These are phyloP conservation scores for Mediolabrus comicus DNA, from an alignment of 108 stramenopile species.

Conservation along the genomic window DNA sequence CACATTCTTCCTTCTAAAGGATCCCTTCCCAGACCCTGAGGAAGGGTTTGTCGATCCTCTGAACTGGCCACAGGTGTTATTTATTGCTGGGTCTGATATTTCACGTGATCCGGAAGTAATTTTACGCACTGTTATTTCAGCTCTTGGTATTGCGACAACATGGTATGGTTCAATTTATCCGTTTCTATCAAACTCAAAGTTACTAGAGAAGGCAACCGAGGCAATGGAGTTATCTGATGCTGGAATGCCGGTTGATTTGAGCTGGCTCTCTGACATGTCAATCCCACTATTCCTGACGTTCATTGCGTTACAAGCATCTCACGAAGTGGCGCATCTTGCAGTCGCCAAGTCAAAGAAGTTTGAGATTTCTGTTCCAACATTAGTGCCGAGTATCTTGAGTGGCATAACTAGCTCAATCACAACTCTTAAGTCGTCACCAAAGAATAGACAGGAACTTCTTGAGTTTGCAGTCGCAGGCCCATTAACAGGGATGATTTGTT, in stretches of 20 bases:
- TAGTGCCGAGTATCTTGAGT: slow-evolving; percentile 79
- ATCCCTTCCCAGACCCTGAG: slow-evolving; percentile 54
- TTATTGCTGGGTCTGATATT: slow-evolving; percentile 63
- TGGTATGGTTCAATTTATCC: slow-evolving; percentile 86
- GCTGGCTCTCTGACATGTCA: slow-evolving; percentile 72
- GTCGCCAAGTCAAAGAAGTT: slow-evolving; percentile 56
- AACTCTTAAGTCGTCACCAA: slow-evolving; percentile 63
- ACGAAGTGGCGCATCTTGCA: slow-evolving; percentile 65
- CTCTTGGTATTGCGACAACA: slow-evolving; percentile 63
- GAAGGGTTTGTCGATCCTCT: slow-evolving; percentile 31
- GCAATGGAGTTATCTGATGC: slow-evolving; percentile 73
- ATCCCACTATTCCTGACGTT: slow-evolving; percentile 72
- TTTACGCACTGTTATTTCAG: slow-evolving; percentile 47
- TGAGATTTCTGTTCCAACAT: slow-evolving; percentile 64
- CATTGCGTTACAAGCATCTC: slow-evolving; percentile 59
- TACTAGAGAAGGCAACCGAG: slow-evolving; percentile 64
- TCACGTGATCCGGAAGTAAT: slow-evolving; percentile 53
- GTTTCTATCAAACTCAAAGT: slow-evolving; percentile 67
- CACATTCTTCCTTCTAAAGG: slow-evolving; percentile 54
- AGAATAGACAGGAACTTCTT: slow-evolving; percentile 74
- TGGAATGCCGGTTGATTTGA: slow-evolving; percentile 63
- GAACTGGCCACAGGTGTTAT: slow-evolving; percentile 61
- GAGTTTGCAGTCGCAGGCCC: slow-evolving; percentile 80
- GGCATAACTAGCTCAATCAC: slow-evolving; percentile 77
- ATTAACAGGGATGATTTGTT: slow-evolving; percentile 66